phyloP scores from a whole-genome alignment of 106 monocot genomes.

The Cymbidium sinense region DNA sequence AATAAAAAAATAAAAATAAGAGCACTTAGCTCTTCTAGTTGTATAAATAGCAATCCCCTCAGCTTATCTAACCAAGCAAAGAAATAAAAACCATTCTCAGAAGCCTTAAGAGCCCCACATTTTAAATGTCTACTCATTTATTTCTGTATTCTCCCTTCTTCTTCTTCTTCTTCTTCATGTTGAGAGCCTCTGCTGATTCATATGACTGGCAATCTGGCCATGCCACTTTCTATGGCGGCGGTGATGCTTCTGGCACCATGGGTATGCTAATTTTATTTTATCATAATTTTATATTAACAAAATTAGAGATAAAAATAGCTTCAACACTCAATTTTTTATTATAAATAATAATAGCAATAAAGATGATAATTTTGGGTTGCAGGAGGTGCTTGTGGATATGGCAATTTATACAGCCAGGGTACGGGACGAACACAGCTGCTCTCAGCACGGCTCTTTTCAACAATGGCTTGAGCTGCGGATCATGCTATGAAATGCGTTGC shows the following conservation, averaged over 20 bases:
- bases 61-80: neutral
- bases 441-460: no score
- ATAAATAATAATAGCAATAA: neutral
- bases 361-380: neutral
- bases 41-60: no score
- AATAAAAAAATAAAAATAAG: no score
- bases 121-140: no score
- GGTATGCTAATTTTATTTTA: conserved; percentile 23
- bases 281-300: no score
- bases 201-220: conserved; percentile 36
- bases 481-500: no score
- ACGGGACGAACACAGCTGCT: no score
- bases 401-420: conserved; percentile 3
- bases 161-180: neutral
- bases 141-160: neutral
- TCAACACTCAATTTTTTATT: neutral
- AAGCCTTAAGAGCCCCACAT: neutral
- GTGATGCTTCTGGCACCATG: conserved; percentile 60
- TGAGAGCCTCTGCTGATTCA: neutral
- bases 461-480: no score
- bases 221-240: conserved; percentile 58
- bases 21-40: no score
- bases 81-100: neutral
- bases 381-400: neutral
- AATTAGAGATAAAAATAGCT: neutral